A percentile compares a stretch with the other conserved stretches of the same genome.
These are phyloP conservation scores for Penicillium nordicum DNA, from an alignment of 2,329 filamentous ascomycete species.

Conservation along the genomic window DNA sequence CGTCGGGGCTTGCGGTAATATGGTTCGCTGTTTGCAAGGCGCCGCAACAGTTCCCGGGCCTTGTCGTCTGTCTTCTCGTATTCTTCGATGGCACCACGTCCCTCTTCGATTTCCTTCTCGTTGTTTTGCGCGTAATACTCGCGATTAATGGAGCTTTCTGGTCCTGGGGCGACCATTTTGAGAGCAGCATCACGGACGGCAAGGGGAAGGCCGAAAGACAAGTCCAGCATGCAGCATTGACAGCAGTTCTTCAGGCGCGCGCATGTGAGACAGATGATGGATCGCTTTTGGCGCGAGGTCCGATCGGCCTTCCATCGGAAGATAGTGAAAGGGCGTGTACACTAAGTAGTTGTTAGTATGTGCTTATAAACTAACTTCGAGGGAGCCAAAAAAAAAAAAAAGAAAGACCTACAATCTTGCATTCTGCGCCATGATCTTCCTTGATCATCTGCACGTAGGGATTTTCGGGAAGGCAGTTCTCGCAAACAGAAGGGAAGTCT, in stretches of 20 bases:
- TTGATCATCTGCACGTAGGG: conserved; percentile 99
- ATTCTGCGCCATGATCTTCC: conserved; percentile 87
- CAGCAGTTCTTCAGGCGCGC: conserved; percentile 98
- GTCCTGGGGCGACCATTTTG: conserved; percentile 95
- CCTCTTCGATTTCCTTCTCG: conserved; percentile 91
- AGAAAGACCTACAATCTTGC: conserved; percentile 60
- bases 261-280: conserved; percentile 94
- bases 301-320: conserved; percentile 94
- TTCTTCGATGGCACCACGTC: conserved; percentile 76
- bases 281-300: conserved; percentile 85
- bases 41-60: conserved; percentile 78
- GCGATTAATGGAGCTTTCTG: conserved; percentile 86
- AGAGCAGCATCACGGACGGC: conserved; percentile 91
- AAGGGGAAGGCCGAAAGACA: conserved; percentile 92
- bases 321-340: conserved; percentile 91
- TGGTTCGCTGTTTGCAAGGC: conserved; percentile 86
- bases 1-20: conserved; percentile 87
- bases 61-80: conserved; percentile 98
- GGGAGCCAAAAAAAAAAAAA: neutral
- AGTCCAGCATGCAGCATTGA: conserved; percentile 96
- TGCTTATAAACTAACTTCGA: neutral
- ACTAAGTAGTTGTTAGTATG: conserved; percentile 41
- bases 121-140: conserved; percentile 98
- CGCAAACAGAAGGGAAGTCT: conserved; percentile 56
- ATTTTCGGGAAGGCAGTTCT: conserved; percentile 92